phyloP scores from a whole-genome alignment of 2,329 filamentous ascomycete species.

The Beauveria sp. region DNA sequence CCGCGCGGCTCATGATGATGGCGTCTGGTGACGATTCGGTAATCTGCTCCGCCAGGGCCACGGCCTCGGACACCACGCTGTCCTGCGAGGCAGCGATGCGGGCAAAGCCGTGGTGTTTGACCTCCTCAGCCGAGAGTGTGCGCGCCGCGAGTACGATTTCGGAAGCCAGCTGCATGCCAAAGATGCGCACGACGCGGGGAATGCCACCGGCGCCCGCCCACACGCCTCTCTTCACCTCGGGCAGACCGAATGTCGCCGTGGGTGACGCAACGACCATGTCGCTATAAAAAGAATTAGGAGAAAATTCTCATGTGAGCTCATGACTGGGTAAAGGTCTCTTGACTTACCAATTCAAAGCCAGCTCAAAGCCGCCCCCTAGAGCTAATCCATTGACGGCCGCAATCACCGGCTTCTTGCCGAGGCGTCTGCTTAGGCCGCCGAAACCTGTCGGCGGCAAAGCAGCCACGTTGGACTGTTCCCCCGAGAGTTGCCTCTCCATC shows the following conservation, averaged over 20 bases:
- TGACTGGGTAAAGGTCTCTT: neutral
- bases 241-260: slow-evolving; percentile 42
- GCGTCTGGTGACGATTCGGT: slow-evolving; percentile 29
- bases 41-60: slow-evolving; percentile 28
- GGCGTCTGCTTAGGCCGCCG: slow-evolving; percentile 43
- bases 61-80: slow-evolving; percentile 27
- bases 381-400: slow-evolving; percentile 52
- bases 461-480: slow-evolving; percentile 9
- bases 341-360: slow-evolving; percentile 44
- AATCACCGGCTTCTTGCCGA: slow-evolving; percentile 54
- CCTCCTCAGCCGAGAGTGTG: slow-evolving; percentile 36
- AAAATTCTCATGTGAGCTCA: no score
- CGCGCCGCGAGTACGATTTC: slow-evolving; percentile 43
- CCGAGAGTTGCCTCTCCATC: slow-evolving; percentile 26
- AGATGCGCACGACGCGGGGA: slow-evolving; percentile 39
- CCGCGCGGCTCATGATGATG: slow-evolving; percentile 32
- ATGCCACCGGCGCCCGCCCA: slow-evolving; percentile 45
- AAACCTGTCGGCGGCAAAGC: slow-evolving; percentile 33
- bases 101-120: slow-evolving; percentile 22
- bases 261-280: slow-evolving; percentile 47
- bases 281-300: slow-evolving; percentile 18
- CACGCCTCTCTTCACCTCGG: slow-evolving; percentile 47
- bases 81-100: slow-evolving; percentile 31
- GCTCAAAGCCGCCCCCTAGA: slow-evolving; percentile 51
- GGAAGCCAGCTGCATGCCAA: slow-evolving; percentile 38